These are phyloP conservation scores for Fraxinus paxiana DNA, from an alignment of 305 asterid genomes.

Conservation along the genomic window DNA sequence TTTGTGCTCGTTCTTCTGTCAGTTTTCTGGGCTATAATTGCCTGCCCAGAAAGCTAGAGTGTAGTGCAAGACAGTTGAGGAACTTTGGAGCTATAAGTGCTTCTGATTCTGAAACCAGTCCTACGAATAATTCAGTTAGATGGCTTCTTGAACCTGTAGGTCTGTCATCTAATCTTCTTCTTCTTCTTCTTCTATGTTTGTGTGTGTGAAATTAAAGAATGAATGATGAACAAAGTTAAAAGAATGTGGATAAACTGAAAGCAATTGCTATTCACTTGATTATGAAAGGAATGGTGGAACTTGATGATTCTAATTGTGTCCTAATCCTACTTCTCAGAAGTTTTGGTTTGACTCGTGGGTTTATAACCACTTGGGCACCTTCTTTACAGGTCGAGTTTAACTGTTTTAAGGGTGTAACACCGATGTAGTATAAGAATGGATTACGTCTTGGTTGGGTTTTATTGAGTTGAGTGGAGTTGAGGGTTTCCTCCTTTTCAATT, in stretches of 20 bases:
- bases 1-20: constrained; percentile 24
- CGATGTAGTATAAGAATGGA: background rate
- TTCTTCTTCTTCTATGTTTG: background rate
- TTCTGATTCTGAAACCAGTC: constrained; percentile 34
- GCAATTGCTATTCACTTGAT: background rate
- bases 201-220: background rate
- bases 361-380: background rate
- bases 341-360: background rate
- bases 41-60: constrained; percentile 40
- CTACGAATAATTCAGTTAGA: constrained; percentile 36
- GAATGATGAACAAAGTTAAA: background rate
- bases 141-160: constrained; percentile 80
- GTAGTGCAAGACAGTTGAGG: constrained; percentile 34
- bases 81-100: constrained; percentile 44
- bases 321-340: background rate
- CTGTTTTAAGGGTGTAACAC: background rate
- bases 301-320: background rate
- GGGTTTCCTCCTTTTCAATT: background rate
- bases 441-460: background rate
- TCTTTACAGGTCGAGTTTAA: background rate
- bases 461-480: too few relatives aligned
- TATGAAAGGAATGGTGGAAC: background rate
- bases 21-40: constrained; percentile 42
- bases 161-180: constrained; percentile 13
- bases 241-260: background rate